Evolutionary conservation across 192 early-diverging fungal species (phyloP), one percentile per base, ranked within the genome.

Genomic region (Geranomyces variabilis): DNA sequence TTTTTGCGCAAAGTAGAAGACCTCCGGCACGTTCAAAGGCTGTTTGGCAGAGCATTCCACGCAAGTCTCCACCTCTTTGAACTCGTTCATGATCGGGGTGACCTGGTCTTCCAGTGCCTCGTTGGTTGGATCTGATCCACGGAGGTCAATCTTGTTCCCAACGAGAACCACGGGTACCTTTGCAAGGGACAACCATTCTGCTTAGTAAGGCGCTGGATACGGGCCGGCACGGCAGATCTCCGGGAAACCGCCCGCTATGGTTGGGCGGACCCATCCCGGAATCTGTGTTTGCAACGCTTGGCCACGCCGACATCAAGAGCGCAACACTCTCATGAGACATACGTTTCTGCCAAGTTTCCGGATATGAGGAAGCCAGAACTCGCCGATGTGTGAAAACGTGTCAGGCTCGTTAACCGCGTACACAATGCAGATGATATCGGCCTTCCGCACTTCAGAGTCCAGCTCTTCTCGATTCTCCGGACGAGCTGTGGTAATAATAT

Each of bases 1-100:
- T 78, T 98, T 98, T 86, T 99, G 97, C 5, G 97, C 97, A 89
- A 98, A 98, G 79, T 98, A 99, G 77, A 99, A 99, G n/a, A 99
- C 94, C 85, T 99, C 97, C 0, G 94, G 94, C 0, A 98, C 94
- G 76, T 97, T 98, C 44, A 97, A 79, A 28, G 92, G 84, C 73
- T 92, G 90, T 77, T 94, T 96, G n/a, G 95, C 94, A 0, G 96
- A 97, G 75, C 97, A 99, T 73, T 99, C 96, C 22, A 99, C 94
- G 79, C 96, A 96, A 6, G 96, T 96, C 82, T 99, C 97, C 31
- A 99, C 94, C 84, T 98, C 96, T 87, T 95, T 96, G 85, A 96
- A 99, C 77, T 99, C 97, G 82, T 94, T 96, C 97, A 99, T 99
- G 47, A 99, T 94, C 1, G 96, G 96, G 62, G 93, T 91, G 8